Evolutionary conservation across 441 rosid genomes (phyloP), one percentile per base, ranked within the genome.

Genomic region (Eruca vesicaria): DNA sequence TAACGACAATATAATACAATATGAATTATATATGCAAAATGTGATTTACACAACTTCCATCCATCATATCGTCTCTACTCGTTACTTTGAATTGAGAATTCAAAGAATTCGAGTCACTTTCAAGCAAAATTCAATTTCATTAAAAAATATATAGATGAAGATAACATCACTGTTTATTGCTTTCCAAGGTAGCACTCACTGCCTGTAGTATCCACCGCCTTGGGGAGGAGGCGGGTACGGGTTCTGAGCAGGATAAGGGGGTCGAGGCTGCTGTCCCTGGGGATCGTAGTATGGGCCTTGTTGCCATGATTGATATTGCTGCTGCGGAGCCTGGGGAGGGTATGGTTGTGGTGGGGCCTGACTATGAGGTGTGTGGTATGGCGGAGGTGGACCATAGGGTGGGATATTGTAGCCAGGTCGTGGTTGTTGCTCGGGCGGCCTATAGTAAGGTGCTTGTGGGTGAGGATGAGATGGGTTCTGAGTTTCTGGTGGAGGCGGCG

Each of bases 221-320:
- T 92, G 97, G 75, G 86, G 86, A 57, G 90, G 89, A 23, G 88
- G 62, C 33, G 62, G 62, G 62, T 92, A 94, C 1, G 97, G 98
- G 55, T 71, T 79, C 68, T 85, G 94, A 48, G 77, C 78, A 0
- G 93, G 80, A 74, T 95, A 94, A 18, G 99, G 93, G 69, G 97
- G 94, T 53, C 90, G 87, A 11, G 98, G 93, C 73, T 89, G 97
- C 76, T 89, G 96, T 19, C 82, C 86, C 19, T 84, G 93, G 50
- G 88, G 83, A 73, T 86, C 89, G 82, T 91, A 88, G 83, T 92
- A 95, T 7, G 95, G 87, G 29, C 97, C 97, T 78, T 78, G 92
- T 91, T 73, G 92, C 98, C 98, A 95, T 20, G 93, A 94, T 11
- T 90, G 93, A 85, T 90, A 87, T 1, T 88, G 88, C 59, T 85